Percentiles rank a stretch among this genome's conserved stretches.
Evolutionary conservation across 2,329 filamentous ascomycete genomes (phyloP).

Genomic region (Bipolaris sorokiniana): DNA sequence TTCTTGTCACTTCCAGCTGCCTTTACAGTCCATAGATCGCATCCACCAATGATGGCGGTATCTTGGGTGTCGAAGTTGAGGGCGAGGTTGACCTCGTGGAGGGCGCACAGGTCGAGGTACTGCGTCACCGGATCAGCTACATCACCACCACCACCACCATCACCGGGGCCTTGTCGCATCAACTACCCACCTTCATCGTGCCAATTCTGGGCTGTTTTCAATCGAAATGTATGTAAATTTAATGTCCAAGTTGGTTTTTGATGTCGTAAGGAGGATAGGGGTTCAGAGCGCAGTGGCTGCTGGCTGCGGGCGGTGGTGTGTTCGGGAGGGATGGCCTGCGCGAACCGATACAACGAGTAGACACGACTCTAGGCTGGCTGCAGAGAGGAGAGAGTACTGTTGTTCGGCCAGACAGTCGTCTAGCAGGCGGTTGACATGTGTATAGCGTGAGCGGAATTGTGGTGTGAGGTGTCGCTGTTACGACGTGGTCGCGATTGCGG

Average conservation of each 20-base stretch:
- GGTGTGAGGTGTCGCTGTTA: slow-evolving; percentile 33
- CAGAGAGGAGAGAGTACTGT: slow-evolving; percentile 47
- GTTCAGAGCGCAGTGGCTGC: slow-evolving; percentile 31
- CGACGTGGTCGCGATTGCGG: slow-evolving; percentile 36
- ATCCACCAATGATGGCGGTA: slow-evolving; percentile 88
- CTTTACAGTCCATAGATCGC: slow-evolving; percentile 97
- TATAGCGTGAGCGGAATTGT: slow-evolving; percentile 20
- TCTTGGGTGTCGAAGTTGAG: slow-evolving; percentile 96
- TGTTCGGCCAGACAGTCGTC: slow-evolving; percentile 49
- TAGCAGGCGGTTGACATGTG: slow-evolving; percentile 47
- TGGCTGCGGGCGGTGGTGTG: slow-evolving; percentile 37
- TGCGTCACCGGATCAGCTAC: slow-evolving; percentile 53
- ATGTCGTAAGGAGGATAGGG: slow-evolving; percentile 9
- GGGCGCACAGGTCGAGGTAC: slow-evolving; percentile 90
- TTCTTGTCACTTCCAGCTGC: slow-evolving; percentile 96
- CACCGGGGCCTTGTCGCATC: slow-evolving; percentile 23
- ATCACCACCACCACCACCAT: slow-evolving; percentile 18
- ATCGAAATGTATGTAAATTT: background rate
- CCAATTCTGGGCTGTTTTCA: slow-evolving; percentile 9
- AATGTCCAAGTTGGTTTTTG: slow-evolving; percentile 11
- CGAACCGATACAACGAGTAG: slow-evolving; percentile 47
- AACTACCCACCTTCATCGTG: slow-evolving; percentile 49
- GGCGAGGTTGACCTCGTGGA: slow-evolving; percentile 88
- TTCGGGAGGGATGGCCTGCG: slow-evolving; percentile 41
- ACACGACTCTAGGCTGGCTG: slow-evolving; percentile 52